These are phyloP conservation scores for Mesostigma viride DNA, from an alignment of 139 green algal genomes.

Conservation along the genomic window DNA sequence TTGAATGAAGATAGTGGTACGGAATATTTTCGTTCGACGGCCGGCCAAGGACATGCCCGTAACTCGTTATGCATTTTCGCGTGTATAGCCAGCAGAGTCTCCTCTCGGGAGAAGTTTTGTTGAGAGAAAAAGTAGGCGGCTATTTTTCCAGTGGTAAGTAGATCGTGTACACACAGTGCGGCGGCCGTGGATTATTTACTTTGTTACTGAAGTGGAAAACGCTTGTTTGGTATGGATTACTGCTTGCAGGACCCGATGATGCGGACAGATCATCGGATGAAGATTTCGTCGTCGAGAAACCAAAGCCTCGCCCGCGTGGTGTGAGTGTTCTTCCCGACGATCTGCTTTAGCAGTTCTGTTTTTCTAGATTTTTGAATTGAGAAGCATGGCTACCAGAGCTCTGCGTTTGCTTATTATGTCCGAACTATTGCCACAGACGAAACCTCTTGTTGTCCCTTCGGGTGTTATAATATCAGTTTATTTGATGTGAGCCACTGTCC, in stretches of 20 bases:
- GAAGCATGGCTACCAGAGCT: too few species aligned
- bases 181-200: not conserved
- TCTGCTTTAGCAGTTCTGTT: not conserved
- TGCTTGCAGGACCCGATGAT: not conserved
- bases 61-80: not conserved
- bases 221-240: not conserved
- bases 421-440: not conserved
- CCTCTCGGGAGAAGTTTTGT: constrained; percentile 8
- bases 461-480: not conserved
- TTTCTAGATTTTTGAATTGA: too few species aligned
- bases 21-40: not conserved
- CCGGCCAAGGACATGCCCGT: not conserved
- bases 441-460: not conserved
- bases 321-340: not conserved
- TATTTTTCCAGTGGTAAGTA: not conserved
- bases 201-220: not conserved
- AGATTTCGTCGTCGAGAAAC: constrained; percentile 12
- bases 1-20: constrained; percentile 14
- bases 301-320: not conserved
- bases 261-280: constrained; percentile 4
- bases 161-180: too few species aligned
- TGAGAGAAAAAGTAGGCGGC: constrained; percentile 20
- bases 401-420: not conserved
- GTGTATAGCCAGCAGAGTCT: not conserved
- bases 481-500: too few species aligned